A percentile compares a stretch with the other conserved stretches of the same genome.
Evolutionary conservation across 2,329 filamentous ascomycete species (phyloP).

Genomic region (Fusarium sp.): DNA sequence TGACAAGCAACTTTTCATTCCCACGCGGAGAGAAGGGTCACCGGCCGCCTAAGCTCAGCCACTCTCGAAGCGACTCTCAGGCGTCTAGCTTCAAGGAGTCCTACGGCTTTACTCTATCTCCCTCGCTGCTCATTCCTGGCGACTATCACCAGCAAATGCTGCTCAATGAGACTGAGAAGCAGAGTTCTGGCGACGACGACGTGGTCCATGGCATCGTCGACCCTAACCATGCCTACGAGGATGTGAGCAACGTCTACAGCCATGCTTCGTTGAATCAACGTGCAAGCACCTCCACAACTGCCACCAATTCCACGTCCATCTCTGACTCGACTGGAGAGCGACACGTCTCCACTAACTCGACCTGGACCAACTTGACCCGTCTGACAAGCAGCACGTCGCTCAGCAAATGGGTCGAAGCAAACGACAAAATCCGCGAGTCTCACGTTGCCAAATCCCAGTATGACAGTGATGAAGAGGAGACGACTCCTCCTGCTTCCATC

Average conservation of each 20-base stretch:
- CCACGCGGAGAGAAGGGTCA: slow-evolving; percentile 52
- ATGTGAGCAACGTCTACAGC: slow-evolving; percentile 28
- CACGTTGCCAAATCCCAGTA: slow-evolving; percentile 37
- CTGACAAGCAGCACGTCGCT: slow-evolving; percentile 63
- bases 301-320: slow-evolving; percentile 57
- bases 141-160: slow-evolving; percentile 67
- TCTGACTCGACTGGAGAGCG: slow-evolving; percentile 60
- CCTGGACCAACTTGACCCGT: slow-evolving; percentile 62
- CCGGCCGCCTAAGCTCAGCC: slow-evolving; percentile 43
- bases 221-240: slow-evolving; percentile 32
- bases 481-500: slow-evolving; percentile 37
- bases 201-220: slow-evolving; percentile 33
- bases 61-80: slow-evolving; percentile 56
- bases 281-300: slow-evolving; percentile 64
- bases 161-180: slow-evolving; percentile 42
- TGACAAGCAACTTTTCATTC: slow-evolving; percentile 62
- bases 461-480: slow-evolving; percentile 40
- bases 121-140: slow-evolving; percentile 68
- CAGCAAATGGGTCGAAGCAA: slow-evolving; percentile 49
- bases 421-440: slow-evolving; percentile 46
- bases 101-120: slow-evolving; percentile 67
- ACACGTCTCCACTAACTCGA: slow-evolving; percentile 63
- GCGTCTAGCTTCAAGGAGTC: slow-evolving; percentile 66
- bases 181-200: slow-evolving; percentile 49
- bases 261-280: slow-evolving; percentile 49